Conservation (phyloP, 306 rosid species). For the Sophora flavescens region DNA sequence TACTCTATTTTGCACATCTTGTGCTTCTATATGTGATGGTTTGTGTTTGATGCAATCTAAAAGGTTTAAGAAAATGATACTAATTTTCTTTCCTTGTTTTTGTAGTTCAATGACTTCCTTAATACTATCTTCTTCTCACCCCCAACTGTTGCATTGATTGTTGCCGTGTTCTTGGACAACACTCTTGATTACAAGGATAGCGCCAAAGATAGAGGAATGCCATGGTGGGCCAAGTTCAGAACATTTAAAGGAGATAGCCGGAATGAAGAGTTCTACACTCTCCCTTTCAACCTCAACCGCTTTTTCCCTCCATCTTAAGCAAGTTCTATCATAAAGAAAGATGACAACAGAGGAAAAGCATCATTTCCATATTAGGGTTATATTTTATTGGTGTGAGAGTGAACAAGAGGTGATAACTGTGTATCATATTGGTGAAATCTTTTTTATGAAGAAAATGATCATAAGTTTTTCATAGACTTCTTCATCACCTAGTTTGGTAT, state of each 20-base stretch:
- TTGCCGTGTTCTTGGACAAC: constrained; percentile 93
- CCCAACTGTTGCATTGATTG: constrained; percentile 80
- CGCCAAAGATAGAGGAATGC: constrained; percentile 96
- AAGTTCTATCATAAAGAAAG: constrained; percentile 17
- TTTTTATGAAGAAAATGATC: constrained; percentile 29
- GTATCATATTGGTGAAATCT: constrained; percentile 40
- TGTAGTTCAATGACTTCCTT: constrained; percentile 95
- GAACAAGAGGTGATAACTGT: constrained; percentile 40
- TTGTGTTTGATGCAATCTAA: constrained; percentile 16
- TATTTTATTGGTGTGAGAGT: constrained; percentile 39
- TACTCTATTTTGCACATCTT: constrained; percentile 42
- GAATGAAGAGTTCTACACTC: constrained; percentile 97
- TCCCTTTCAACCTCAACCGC: constrained; percentile 95
- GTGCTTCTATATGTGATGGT: constrained; percentile 20
- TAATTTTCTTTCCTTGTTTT: constrained; percentile 10
- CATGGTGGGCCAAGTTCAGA: constrained; percentile 97
- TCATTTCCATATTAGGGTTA: constrained; percentile 64
- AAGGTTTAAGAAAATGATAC: background rate
- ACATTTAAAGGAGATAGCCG: constrained; percentile 87
- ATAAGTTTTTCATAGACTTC: constrained; percentile 19
- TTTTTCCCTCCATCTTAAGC: constrained; percentile 91
- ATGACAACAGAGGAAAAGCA: constrained; percentile 66
- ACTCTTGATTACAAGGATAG: constrained; percentile 91
- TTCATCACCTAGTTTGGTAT: constrained; percentile 10
- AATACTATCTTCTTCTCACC: constrained; percentile 95